Percentiles rank a stretch among this genome's conserved stretches.
phyloP scores from a whole-genome alignment of 305 asterid genomes.

The Euphrasia arctica region DNA sequence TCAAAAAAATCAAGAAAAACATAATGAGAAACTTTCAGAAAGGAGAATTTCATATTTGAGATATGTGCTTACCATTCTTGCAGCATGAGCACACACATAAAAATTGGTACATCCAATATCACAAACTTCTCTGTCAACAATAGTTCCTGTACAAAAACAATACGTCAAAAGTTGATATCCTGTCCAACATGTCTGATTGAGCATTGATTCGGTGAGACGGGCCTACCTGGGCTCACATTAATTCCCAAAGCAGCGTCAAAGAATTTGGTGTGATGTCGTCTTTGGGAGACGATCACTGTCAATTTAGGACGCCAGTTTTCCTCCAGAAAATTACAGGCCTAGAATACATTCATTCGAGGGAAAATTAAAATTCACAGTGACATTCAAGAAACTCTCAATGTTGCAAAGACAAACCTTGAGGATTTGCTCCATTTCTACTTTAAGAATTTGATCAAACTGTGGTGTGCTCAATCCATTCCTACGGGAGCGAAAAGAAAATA shows the following conservation, averaged over 20 bases:
- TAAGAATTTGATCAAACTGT: constrained; percentile 38
- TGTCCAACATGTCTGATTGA: background rate
- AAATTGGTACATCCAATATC: constrained; percentile 39
- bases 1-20: background rate
- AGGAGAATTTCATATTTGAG: background rate
- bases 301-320: constrained; percentile 55
- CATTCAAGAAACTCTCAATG: background rate
- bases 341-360: background rate
- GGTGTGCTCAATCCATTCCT: constrained; percentile 45
- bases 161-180: background rate
- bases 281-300: constrained; percentile 46
- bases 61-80: constrained; percentile 30
- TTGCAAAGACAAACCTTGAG: constrained; percentile 35
- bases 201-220: background rate
- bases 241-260: constrained; percentile 34
- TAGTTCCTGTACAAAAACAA: constrained; percentile 37
- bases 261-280: constrained; percentile 53
- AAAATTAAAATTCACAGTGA: too few species aligned
- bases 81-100: constrained; percentile 48
- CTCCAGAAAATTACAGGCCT: constrained; percentile 53
- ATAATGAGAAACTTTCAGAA: background rate
- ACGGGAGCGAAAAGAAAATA: background rate
- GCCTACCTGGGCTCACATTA: constrained; percentile 44
- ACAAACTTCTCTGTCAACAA: constrained; percentile 47
- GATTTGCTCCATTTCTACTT: constrained; percentile 45